Evolutionary conservation across 1,284 basidiomycete genomes (phyloP).

Genomic region (Cystobasidium slooffiae): DNA sequence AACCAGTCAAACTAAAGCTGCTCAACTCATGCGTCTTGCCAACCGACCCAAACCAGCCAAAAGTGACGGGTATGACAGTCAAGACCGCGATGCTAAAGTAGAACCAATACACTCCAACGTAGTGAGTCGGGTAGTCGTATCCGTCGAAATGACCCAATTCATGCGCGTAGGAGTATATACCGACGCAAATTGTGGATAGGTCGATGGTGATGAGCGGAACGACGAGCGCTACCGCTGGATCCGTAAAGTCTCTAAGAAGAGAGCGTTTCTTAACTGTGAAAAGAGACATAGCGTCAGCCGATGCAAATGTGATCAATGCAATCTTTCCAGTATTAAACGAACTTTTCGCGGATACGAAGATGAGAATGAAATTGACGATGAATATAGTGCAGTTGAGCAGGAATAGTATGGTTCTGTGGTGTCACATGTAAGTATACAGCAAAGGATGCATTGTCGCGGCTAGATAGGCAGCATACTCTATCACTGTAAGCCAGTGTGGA

Average conservation of each 20-base stretch:
- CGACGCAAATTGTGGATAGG: constrained; percentile 31
- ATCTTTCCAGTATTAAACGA: not conserved
- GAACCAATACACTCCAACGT: constrained; percentile 24
- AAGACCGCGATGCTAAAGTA: constrained; percentile 22
- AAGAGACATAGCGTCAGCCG: too few relatives aligned
- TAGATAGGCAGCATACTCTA: constrained; percentile 9
- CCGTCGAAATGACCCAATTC: constrained; percentile 5
- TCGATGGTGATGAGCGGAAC: constrained; percentile 29
- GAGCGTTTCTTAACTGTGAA: constrained; percentile 1
- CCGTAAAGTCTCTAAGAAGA: constrained; percentile 1
- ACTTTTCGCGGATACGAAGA: constrained; percentile 29
- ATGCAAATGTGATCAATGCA: too few relatives aligned
- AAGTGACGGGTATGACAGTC: constrained; percentile 20
- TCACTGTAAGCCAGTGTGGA: constrained; percentile 14
- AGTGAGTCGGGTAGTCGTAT: not conserved
- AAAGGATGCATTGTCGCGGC: not conserved
- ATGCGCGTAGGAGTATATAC: constrained; percentile 21
- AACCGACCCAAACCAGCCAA: constrained; percentile 34
- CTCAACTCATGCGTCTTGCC: constrained; percentile 39
- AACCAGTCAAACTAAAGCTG: constrained; percentile 34
- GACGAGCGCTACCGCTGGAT: constrained; percentile 10
- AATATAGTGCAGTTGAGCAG: constrained; percentile 31
- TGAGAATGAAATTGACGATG: constrained; percentile 34
- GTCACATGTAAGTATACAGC: not conserved
- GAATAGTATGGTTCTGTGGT: constrained; percentile 34